A percentile compares a stretch with the other conserved stretches of the same genome.
These are phyloP conservation scores for Camellia sinensis DNA, from an alignment of 148 eudicot genomes.

Conservation along the genomic window DNA sequence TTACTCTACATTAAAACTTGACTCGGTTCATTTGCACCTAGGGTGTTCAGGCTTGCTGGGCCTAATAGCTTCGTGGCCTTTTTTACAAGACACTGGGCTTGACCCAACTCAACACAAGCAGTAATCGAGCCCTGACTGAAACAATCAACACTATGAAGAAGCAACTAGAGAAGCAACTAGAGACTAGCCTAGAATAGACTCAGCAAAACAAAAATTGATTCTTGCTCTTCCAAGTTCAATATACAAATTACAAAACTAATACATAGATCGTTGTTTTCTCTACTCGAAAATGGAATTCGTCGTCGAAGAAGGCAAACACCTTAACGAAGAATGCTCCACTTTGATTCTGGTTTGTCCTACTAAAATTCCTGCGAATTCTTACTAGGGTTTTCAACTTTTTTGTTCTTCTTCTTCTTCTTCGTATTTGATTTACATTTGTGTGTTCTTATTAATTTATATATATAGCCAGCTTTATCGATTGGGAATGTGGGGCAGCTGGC, in stretches of 20 bases:
- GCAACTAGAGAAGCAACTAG: not conserved
- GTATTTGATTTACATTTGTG: not conserved
- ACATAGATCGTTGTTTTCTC: not conserved
- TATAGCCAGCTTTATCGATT: constrained; percentile 85
- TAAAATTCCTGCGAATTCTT: not conserved
- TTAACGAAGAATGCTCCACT: constrained; percentile 47
- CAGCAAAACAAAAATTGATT: not conserved
- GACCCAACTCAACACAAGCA: not conserved
- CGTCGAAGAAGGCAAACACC: constrained; percentile 55
- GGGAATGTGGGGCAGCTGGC: constrained; percentile 96
- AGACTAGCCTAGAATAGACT: not conserved
- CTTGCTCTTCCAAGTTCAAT: constrained; percentile 14
- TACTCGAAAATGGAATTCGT: constrained; percentile 51
- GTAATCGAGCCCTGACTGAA: not conserved
- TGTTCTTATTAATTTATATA: not conserved
- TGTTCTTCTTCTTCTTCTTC: not conserved
- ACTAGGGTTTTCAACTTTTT: constrained; percentile 1
- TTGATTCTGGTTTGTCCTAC: constrained; percentile 53
- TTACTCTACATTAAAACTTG: too few species aligned
- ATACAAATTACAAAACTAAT: not conserved
- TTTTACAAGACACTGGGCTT: not conserved
- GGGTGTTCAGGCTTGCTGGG: too few species aligned
- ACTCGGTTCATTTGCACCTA: too few species aligned
- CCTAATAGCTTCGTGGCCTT: too few species aligned
- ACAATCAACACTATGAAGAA: not conserved